Evolutionary conservation across 441 rosid genomes (phyloP), one percentile per base, ranked within the genome.

Genomic region (Euphorbia schlechtendalii): DNA sequence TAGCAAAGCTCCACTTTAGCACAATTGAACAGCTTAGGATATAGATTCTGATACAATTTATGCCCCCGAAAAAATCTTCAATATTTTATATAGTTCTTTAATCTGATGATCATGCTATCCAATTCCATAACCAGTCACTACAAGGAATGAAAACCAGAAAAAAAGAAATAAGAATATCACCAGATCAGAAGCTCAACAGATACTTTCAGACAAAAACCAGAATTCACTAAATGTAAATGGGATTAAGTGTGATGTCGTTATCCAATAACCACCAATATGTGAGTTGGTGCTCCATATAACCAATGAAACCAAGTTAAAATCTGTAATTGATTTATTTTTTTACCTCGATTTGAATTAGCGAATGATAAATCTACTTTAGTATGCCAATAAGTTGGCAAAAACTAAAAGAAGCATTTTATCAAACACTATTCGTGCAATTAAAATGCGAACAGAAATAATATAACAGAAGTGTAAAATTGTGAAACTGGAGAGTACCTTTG

Each of bases 401-500:
- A 45, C 5, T 28, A 24, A n/a, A 36, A 36, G 22, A 3, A 18
- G 36, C 12, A 24, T 24, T 11, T 25, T 28, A 54, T 24, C 46
- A 61, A 61, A 41, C 52, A 22, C 11, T 41, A 13, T 43, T 41
- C 27, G 27, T 32, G 45, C 25, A 34, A 0, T 0, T 11, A 22
- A 11, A 25, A 7, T 53, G 14, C 22, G 28, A 64, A 57, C 54
- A 64, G 46, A 43, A 18, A 28, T 34, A n/a, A 22, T 8, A 43
- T 4, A 51, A 3, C 9, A 52, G 4, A 24, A 20, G 3, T n/a
- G 32, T 1, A 34, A 15, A 59, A 14, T 14, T 0, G 43, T 57
- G 52, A n/a, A 65, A 21, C 36, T 20, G 18, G 60, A 59, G 22
- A 69, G 70, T 70, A 77, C 83, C 78, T 74, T 56, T n/a, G 45